Base-by-base conservation (phyloP, 306 rosid species). In the Medicago ruthenica region DNA sequence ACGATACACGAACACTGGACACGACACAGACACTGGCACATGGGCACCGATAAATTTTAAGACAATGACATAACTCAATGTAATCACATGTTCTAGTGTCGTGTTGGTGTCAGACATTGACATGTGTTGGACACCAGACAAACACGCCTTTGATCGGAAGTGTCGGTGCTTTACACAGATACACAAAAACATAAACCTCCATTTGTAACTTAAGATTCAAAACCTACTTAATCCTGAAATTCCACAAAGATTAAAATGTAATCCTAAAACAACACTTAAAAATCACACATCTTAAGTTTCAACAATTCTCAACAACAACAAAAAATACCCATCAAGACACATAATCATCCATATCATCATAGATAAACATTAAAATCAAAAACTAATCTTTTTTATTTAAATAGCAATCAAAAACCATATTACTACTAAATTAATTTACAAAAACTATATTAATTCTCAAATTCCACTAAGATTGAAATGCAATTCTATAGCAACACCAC, bases 161-260 rank as follows among this genome's bases (percentile, higher is more conserved):
- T 27, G 31, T 27, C 31, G 31, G 31, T 27, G 31, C 31, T 27
- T 6, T 9, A 22, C 13, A 55, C 21, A 22, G 17, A 27, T 22
- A 17, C 39, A 77, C 24, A 36, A 17, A 54, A 58, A 44, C 76
- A 58, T 24, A 68, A 31, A 68, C 41, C 69, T 36, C 70, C 40
- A 58, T 34, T 45, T 59, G 27, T 69, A 17, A 14, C 44, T 17
- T 63, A 48, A 48, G 10, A 47, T 16, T 45, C 21, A 62, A 64
- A 75, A 31, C 27, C 53, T 27, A 31, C 17, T 2, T 34, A 47
- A 12, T 37, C 71, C 65, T 78, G 11, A 70, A 60, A 61, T 18
- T 31, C 66, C 63, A 70, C 37, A 71, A 31, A 51, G 8, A 70
- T 8, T 48, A 12, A 61, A 78, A 34, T 7, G 39, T 8, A 78